phyloP scores from a whole-genome alignment of 2,329 filamentous ascomycete species.

The Nemania bipapillata region DNA sequence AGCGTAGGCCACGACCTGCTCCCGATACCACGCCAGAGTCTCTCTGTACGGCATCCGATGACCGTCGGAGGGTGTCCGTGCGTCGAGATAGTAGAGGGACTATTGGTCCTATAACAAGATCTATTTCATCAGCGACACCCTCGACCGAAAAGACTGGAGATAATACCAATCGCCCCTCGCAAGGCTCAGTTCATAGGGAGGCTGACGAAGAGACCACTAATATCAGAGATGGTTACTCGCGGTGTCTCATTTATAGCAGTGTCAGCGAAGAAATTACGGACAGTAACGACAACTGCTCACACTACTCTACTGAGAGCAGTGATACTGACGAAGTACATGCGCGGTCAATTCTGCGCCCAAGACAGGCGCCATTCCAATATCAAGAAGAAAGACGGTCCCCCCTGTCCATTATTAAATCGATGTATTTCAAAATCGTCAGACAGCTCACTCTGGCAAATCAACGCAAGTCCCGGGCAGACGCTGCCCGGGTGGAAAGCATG shows the following conservation, averaged over 20 bases:
- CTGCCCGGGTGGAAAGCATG: neutral
- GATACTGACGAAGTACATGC: neutral
- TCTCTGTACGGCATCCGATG: too few species aligned
- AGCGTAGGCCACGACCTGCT: too few species aligned
- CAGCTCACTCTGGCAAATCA: neutral
- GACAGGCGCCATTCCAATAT: neutral
- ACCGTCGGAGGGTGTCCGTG: too few species aligned
- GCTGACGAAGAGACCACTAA: too few species aligned
- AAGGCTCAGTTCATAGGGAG: too few species aligned
- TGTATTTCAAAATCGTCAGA: neutral
- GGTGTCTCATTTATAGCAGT: neutral
- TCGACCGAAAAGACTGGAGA: neutral
- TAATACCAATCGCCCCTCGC: neutral
- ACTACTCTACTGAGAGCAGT: neutral
- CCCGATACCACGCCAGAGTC: too few species aligned
- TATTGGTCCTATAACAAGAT: too few species aligned
- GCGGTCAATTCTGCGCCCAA: neutral
- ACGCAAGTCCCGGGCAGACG: constrained; percentile 1
- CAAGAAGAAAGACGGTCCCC: neutral
- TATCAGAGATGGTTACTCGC: neutral
- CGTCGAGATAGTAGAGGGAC: too few species aligned
- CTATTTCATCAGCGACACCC: neutral
- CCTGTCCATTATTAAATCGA: neutral
- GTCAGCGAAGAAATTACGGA: neutral
- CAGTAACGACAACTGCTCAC: neutral